Evolutionary conservation across 768 basidiomycete species (phyloP).

Genomic region (Gelatoporia subvermispora): DNA sequence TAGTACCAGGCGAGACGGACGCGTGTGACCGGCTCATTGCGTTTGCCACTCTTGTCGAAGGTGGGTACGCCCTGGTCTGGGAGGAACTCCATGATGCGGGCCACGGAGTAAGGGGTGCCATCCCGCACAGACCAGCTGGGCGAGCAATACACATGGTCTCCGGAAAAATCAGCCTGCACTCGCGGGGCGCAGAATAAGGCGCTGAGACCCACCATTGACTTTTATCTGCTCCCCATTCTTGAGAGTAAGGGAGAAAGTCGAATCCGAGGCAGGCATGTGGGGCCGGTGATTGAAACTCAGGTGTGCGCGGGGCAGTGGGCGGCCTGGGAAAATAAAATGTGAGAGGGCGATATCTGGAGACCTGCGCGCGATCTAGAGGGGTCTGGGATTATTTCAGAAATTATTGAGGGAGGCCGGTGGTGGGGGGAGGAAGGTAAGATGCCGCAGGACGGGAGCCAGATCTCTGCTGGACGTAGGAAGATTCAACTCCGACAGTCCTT

Average conservation of each 20-base stretch:
- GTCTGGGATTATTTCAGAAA: slow-evolving; percentile 8
- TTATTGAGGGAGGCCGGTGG: slow-evolving; percentile 10
- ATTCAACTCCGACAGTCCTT: slow-evolving; percentile 24
- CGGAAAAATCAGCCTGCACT: slow-evolving; percentile 31
- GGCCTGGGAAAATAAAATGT: slow-evolving; percentile 10
- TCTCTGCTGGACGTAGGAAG: slow-evolving; percentile 21
- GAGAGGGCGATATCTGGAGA: slow-evolving; percentile 1
- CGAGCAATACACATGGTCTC: slow-evolving; percentile 97
- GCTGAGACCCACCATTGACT: slow-evolving; percentile 66
- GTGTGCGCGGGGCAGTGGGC: neutral
- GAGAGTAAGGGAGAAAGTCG: slow-evolving; percentile 52
- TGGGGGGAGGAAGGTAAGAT: slow-evolving; percentile 18
- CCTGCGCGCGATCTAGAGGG: neutral
- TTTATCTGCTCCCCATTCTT: slow-evolving; percentile 82
- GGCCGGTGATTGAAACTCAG: slow-evolving; percentile 3
- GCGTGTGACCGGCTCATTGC: slow-evolving; percentile 69
- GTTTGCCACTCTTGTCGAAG: slow-evolving; percentile 56
- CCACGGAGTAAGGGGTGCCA: slow-evolving; percentile 92
- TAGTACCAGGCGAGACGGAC: slow-evolving; percentile 96
- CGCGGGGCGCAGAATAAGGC: slow-evolving; percentile 13
- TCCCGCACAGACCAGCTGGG: slow-evolving; percentile 89
- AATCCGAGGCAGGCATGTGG: slow-evolving; percentile 18
- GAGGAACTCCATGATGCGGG: slow-evolving; percentile 95
- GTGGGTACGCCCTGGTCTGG: slow-evolving; percentile 59
- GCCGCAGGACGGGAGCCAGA: slow-evolving; percentile 19